Evolutionary conservation across 106 monocot species (phyloP).

Genomic region (Platanthera guangdongensis): DNA sequence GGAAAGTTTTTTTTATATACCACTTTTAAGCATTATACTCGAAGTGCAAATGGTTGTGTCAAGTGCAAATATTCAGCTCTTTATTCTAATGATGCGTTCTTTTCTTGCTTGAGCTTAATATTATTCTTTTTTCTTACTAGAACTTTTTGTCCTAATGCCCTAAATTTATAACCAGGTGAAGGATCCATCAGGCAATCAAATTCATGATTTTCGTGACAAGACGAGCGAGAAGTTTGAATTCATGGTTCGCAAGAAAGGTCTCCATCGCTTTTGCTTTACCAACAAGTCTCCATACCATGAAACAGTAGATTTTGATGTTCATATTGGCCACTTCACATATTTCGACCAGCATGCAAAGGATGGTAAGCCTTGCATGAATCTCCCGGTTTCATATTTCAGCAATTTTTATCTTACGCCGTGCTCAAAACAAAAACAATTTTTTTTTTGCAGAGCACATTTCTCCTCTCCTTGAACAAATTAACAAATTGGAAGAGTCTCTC

Average conservation of each 20-base stretch:
- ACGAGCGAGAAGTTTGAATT: slow-evolving; percentile 87
- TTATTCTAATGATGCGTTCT: too few species aligned
- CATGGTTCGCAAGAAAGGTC: slow-evolving; percentile 59
- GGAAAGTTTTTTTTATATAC: too few species aligned
- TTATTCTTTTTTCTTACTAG: background rate
- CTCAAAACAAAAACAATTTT: background rate
- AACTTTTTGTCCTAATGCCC: background rate
- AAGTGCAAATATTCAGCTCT: too few species aligned
- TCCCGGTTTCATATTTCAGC: background rate
- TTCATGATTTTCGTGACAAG: slow-evolving; percentile 72
- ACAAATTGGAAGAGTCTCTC: slow-evolving; percentile 73
- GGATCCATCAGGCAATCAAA: slow-evolving; percentile 62
- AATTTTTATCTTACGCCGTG: background rate
- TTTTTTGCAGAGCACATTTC: slow-evolving; percentile 60
- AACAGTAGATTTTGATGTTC: slow-evolving; percentile 93
- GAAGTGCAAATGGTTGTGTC: too few species aligned
- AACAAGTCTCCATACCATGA: slow-evolving; percentile 96
- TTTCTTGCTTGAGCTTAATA: background rate
- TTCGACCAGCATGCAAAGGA: slow-evolving; percentile 84
- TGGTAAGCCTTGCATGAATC: slow-evolving; percentile 31
- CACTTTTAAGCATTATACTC: too few species aligned
- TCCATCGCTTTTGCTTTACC: slow-evolving; percentile 92
- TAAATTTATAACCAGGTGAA: slow-evolving; percentile 40
- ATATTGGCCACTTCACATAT: slow-evolving; percentile 62
- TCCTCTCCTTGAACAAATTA: slow-evolving; percentile 75